Evolutionary conservation across 2,329 filamentous ascomycete species (phyloP).

Genomic region (Beauveria sp.): DNA sequence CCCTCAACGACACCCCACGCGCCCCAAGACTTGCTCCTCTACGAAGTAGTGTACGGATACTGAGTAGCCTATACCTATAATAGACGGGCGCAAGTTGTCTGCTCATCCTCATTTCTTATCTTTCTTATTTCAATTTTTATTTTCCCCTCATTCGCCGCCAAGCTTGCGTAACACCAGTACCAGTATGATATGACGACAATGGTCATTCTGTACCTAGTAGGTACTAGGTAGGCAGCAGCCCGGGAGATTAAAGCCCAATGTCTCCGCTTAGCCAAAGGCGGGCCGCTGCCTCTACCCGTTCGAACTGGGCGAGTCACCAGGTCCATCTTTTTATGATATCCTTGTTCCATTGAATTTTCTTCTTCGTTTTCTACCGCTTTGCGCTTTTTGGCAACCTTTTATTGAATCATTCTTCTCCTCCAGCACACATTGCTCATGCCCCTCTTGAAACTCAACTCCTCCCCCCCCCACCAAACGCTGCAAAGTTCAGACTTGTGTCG

Average conservation of each 20-base stretch:
- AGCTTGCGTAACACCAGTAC: not conserved
- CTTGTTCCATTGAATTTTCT: not conserved
- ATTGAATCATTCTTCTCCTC: not conserved
- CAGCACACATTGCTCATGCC: not conserved
- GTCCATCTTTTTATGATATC: not conserved
- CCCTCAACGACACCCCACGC: no score
- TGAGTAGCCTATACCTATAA: no score
- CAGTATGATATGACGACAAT: not conserved
- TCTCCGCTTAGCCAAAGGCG: conserved; percentile 4
- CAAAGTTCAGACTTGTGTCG: not conserved
- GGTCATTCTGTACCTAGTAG: no score
- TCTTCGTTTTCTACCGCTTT: not conserved
- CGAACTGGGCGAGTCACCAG: not conserved
- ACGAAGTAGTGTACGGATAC: no score
- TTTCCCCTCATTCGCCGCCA: not conserved
- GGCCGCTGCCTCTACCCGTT: conserved; percentile 1
- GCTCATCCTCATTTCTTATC: no score
- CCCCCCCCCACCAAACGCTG: not conserved
- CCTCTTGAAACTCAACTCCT: not conserved
- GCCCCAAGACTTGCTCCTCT: no score
- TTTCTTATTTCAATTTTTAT: not conserved
- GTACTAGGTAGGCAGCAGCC: no score
- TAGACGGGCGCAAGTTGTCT: no score
- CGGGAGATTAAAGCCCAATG: conserved; percentile 3
- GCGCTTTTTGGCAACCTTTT: not conserved